Evolutionary conservation across 164 flowering plant species (phyloP).

Genomic region (Vitis amurensis): DNA sequence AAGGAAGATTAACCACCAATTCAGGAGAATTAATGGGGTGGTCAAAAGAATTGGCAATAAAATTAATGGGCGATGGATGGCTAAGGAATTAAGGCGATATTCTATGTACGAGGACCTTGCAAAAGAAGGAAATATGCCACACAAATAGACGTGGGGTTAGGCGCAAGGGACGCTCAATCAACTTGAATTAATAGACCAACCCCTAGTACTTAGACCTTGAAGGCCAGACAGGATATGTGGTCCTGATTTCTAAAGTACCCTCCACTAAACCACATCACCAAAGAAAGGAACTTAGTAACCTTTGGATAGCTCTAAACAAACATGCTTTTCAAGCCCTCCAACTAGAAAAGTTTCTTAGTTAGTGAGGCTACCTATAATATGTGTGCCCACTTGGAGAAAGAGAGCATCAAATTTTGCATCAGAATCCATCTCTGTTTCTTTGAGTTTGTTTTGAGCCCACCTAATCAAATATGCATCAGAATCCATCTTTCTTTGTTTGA

Average conservation of each 20-base stretch:
- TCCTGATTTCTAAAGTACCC: slow-evolving; percentile 17
- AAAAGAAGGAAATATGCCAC: no score
- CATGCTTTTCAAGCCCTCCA: slow-evolving; percentile 15
- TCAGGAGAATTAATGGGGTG: no score
- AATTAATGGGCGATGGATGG: no score
- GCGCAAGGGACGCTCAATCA: not conserved
- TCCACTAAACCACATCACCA: not conserved
- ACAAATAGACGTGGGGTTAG: no score
- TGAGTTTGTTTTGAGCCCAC: not conserved
- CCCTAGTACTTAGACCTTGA: not conserved
- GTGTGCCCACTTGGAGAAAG: slow-evolving; percentile 11
- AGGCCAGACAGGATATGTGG: slow-evolving; percentile 11
- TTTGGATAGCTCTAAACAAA: slow-evolving; percentile 27
- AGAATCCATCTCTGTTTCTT: slow-evolving; percentile 3
- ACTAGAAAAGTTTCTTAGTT: slow-evolving; percentile 11
- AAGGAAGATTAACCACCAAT: no score
- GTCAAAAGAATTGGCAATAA: no score
- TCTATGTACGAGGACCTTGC: no score
- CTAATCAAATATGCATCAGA: slow-evolving; percentile 20
- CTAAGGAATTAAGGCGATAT: no score
- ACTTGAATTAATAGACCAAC: not conserved
- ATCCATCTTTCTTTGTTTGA: slow-evolving; percentile 19
- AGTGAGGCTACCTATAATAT: slow-evolving; percentile 9
- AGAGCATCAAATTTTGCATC: slow-evolving; percentile 13
- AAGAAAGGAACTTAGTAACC: slow-evolving; percentile 15